Evolutionary conservation across 805 yeast genomes (phyloP).

Genomic region (Pichia californica): DNA sequence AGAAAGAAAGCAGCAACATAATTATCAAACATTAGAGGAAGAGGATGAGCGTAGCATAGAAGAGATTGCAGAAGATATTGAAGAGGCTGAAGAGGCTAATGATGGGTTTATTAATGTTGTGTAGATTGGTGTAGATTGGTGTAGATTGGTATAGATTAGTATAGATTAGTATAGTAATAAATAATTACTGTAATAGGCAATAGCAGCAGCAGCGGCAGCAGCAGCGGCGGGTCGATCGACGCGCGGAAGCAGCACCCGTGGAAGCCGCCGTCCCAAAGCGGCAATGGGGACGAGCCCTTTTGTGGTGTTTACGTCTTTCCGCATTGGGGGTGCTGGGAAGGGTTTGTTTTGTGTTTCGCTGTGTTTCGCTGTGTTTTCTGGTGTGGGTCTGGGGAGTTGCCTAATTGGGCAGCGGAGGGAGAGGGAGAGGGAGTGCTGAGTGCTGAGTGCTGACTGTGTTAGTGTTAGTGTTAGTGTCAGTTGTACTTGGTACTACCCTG

Average conservation of each 20-base stretch:
- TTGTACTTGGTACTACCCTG: too few relatives aligned
- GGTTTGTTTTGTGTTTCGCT: not conserved
- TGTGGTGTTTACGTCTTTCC: not conserved
- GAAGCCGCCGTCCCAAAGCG: not conserved
- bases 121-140: not conserved
- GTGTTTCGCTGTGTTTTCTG: not conserved
- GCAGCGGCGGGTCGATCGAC: too few relatives aligned
- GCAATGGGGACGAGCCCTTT: not conserved
- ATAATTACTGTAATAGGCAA: too few relatives aligned
- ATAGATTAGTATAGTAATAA: too few relatives aligned
- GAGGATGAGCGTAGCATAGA: not conserved
- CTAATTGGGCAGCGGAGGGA: not conserved
- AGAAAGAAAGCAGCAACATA: conserved; percentile 12
- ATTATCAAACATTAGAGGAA: not conserved
- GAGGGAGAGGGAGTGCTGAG: too few relatives aligned
- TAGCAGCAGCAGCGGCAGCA: too few relatives aligned
- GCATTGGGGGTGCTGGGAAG: conserved; percentile 1
- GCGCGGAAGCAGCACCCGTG: too few relatives aligned
- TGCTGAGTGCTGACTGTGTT: too few relatives aligned
- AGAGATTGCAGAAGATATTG: conserved; percentile 11
- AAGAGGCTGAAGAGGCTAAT: conserved; percentile 12
- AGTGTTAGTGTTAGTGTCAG: too few relatives aligned
- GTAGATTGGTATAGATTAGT: too few relatives aligned
- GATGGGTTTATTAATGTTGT: not conserved
- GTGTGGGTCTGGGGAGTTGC: not conserved